Evolutionary conservation across 352 stramenopile species (phyloP), one percentile per base, ranked within the genome.

Genomic region (Discostella stelligera): DNA sequence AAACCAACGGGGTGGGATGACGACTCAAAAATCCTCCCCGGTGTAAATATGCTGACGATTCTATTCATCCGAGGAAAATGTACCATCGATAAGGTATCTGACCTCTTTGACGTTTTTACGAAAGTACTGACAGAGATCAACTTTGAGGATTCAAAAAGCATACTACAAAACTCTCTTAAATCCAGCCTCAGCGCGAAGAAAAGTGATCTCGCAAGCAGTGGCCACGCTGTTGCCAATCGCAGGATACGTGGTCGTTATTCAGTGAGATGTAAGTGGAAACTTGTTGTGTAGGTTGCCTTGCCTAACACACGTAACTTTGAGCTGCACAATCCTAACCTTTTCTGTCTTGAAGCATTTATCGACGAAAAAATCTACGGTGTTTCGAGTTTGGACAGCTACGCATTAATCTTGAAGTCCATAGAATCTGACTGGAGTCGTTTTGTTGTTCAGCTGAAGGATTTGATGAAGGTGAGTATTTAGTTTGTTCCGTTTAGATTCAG

Each of bases 51-150:
- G 71, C 65, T 80, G 14, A 83, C 82, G 59, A 89, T 89, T 50
- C 44, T 93, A 4, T 83, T 91, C 32, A 71, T 94, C 14, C 62
- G 84, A 25, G 84, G 85, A 49, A 85, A 88, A 48, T 89, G 83
- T 30, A 82, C 80, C 27, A 56, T 65, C 0, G 76, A 90, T 21
- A 91, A 89, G 30, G 73, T 80, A 23, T 14, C 60, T 6, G 74
- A 89, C 16, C 70, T 94, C 16, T 90, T 94, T 18, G 78, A 79
- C 16, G 71, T 95, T 20, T 84, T 94, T 56, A 59, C 65, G 32
- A 78, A 86, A 37, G 64, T 94, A 1, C 39, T 94, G 3, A 69
- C 32, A 21, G 61, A 74, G n/a, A 69, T 82, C 39, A 71, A 82
- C 52, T 44, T 82, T 7, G 48, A 82, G 11, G 66, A 74, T 44